Conservation (phyloP, 352 stramenopile species). For the Pythium dissimile region DNA sequence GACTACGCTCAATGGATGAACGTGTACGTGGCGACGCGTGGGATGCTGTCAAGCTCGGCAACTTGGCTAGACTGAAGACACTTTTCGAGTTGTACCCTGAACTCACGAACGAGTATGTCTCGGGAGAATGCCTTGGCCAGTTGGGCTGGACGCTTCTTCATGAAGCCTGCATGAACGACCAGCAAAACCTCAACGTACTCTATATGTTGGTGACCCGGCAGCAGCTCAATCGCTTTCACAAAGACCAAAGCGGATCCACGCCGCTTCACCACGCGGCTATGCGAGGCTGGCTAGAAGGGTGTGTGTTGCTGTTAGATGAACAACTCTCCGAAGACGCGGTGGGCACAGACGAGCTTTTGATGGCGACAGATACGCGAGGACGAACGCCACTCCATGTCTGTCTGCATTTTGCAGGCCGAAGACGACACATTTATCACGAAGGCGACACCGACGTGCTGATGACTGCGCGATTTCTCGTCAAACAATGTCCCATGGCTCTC, state of each 20-base stretch:
- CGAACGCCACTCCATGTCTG: conserved; percentile 37
- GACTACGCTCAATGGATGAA: conserved; percentile 27
- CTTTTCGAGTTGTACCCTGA: conserved; percentile 28
- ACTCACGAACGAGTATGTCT: no score
- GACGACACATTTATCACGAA: not conserved
- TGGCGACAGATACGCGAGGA: conserved; percentile 35
- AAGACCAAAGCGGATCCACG: conserved; percentile 25
- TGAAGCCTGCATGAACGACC: conserved; percentile 39
- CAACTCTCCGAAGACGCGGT: not conserved
- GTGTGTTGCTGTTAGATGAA: conserved; percentile 33
- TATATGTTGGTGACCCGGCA: conserved; percentile 1
- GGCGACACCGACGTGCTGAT: not conserved
- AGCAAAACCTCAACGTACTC: not conserved
- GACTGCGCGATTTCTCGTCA: conserved; percentile 26
- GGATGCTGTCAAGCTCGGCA: conserved; percentile 38
- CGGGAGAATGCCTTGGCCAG: not conserved
- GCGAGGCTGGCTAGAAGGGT: conserved; percentile 37
- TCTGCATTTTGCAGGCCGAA: not conserved
- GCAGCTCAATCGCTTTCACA: not conserved
- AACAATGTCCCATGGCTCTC: conserved; percentile 27
- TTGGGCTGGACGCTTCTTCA: conserved; percentile 40
- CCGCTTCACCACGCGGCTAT: conserved; percentile 51
- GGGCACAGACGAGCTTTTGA: conserved; percentile 23
- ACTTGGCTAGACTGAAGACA: conserved; percentile 35
- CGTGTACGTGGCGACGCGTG: conserved; percentile 39